Percentiles rank a stretch among this genome's conserved stretches.
Conservation (phyloP, 495 filamentous ascomycete species). For the Bombardia bombarda region DNA sequence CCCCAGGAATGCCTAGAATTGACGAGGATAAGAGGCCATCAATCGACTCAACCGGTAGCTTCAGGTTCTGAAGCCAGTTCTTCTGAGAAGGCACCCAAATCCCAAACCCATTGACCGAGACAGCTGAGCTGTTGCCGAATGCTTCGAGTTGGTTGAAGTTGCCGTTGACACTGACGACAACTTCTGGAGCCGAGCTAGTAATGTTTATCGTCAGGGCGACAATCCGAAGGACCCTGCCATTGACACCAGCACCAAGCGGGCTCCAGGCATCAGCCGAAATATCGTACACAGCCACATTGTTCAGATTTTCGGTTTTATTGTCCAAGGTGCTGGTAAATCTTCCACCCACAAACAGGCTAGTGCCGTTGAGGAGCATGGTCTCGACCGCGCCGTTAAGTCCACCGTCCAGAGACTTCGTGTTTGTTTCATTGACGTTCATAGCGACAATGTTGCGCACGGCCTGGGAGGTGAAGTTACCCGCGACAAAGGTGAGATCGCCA, state of each 20-base stretch:
- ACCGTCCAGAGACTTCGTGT: conserved; percentile 51
- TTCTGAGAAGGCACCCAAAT: conserved; percentile 87
- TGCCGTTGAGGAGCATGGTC: conserved; percentile 56
- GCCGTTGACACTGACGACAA: conserved; percentile 71
- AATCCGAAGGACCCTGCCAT: conserved; percentile 66
- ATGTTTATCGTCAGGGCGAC: conserved; percentile 76
- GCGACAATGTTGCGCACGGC: conserved; percentile 66
- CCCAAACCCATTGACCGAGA: conserved; percentile 65
- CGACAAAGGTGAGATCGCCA: conserved; percentile 61
- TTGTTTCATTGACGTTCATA: conserved; percentile 53
- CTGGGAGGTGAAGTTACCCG: conserved; percentile 71
- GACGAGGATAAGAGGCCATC: conserved; percentile 63
- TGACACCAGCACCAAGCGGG: conserved; percentile 77
- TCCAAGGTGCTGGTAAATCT: conserved; percentile 70
- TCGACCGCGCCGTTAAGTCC: conserved; percentile 77
- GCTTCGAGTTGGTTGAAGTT: conserved; percentile 64
- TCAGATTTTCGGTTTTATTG: conserved; percentile 50
- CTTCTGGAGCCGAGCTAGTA: conserved; percentile 58
- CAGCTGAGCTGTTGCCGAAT: conserved; percentile 53
- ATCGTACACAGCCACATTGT: conserved; percentile 70
- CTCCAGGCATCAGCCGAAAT: conserved; percentile 60
- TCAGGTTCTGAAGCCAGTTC: conserved; percentile 83
- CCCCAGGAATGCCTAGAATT: conserved; percentile 49
- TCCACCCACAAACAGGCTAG: conserved; percentile 73
- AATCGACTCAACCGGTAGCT: conserved; percentile 55